phyloP scores from a whole-genome alignment of 805 yeast genomes.

The Cephaloascus fragrans region DNA sequence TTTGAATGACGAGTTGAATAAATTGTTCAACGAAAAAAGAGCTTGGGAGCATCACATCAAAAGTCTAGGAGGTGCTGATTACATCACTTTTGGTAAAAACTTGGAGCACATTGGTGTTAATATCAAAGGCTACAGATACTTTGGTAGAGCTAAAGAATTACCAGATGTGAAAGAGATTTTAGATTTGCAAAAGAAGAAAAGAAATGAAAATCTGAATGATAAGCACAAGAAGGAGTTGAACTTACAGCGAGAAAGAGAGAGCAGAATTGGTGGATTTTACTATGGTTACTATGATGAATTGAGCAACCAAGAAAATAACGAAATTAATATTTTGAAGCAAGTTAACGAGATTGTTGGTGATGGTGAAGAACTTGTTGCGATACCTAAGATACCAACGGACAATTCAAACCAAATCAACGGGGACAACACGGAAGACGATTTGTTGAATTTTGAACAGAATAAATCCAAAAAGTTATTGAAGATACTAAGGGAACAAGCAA shows the following conservation, averaged over 20 bases:
- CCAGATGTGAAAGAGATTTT: conserved; percentile 53
- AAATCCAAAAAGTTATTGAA: conserved; percentile 12
- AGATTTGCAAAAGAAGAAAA: conserved; percentile 9
- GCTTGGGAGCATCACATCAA: conserved; percentile 75
- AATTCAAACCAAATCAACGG: neutral
- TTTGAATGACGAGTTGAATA: conserved; percentile 65
- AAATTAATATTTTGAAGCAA: conserved; percentile 4
- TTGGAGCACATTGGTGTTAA: conserved; percentile 9
- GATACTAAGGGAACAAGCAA: conserved; percentile 3
- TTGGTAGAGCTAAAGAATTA: conserved; percentile 75
- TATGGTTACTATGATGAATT: conserved; percentile 31
- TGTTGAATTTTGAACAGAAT: conserved; percentile 18
- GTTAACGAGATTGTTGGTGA: conserved; percentile 7
- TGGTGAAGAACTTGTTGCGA: conserved; percentile 4
- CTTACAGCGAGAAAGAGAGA: conserved; percentile 11
- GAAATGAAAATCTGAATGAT: conserved; percentile 10
- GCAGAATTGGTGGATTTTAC: conserved; percentile 22
- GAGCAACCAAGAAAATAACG: conserved; percentile 1
- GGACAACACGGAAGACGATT: conserved; percentile 7
- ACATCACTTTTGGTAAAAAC: conserved; percentile 20
- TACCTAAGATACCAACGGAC: neutral
- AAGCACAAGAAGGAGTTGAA: conserved; percentile 10
- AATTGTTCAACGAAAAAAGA: conserved; percentile 51
- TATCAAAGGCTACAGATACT: conserved; percentile 57
- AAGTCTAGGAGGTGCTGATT: conserved; percentile 68